phyloP scores from a whole-genome alignment of 176 grass and related monocot species.

The Microstegium vimineum region DNA sequence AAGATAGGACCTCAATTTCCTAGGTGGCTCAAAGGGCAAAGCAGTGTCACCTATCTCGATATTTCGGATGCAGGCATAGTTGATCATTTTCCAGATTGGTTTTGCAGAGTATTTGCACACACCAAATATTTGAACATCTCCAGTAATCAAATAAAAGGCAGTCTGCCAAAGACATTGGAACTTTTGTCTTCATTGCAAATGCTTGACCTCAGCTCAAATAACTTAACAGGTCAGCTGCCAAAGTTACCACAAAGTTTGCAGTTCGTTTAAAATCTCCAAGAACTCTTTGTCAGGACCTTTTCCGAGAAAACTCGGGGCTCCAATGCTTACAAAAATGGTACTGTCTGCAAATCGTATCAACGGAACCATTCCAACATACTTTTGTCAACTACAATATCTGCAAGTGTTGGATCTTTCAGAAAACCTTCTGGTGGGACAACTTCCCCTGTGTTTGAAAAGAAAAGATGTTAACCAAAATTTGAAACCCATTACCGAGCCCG shows the following conservation, averaged over 20 bases:
- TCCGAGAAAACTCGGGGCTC: neutral
- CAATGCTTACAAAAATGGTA: neutral
- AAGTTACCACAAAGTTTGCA: neutral
- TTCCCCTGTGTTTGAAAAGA: too few relatives aligned
- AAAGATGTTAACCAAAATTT: too few relatives aligned
- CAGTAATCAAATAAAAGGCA: conserved; percentile 14
- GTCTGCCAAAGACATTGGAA: neutral
- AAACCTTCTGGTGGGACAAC: conserved; percentile 1
- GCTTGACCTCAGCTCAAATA: conserved; percentile 6
- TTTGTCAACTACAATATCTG: neutral
- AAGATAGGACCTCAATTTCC: conserved; percentile 13
- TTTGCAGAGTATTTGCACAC: conserved; percentile 3
- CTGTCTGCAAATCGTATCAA: conserved; percentile 2
- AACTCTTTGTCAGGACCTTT: conserved; percentile 28
- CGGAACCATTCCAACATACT: conserved; percentile 25
- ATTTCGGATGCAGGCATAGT: conserved; percentile 5
- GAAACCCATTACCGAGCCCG: too few relatives aligned
- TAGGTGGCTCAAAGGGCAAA: conserved; percentile 12
- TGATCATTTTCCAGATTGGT: conserved; percentile 15
- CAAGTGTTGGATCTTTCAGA: neutral
- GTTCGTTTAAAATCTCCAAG: conserved; percentile 3
- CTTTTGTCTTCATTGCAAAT: neutral
- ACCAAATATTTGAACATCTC: conserved; percentile 8
- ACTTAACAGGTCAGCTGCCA: neutral
- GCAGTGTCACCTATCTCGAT: neutral